phyloP scores from a whole-genome alignment of 176 grass and related monocot species.

The Zoysia pacifica region DNA sequence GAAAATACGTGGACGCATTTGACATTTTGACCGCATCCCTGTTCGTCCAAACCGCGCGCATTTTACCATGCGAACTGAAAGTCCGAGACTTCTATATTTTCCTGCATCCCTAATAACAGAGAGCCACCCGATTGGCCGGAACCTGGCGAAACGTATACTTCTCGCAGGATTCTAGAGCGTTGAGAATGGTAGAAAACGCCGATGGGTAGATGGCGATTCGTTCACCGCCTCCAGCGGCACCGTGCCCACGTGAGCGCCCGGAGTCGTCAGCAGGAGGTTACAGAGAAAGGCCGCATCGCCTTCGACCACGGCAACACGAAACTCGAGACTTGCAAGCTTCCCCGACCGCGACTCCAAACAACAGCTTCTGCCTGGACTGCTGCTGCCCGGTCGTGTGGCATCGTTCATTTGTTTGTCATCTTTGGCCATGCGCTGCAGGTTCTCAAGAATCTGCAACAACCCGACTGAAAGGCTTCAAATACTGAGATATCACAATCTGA shows the following conservation, averaged over 20 bases:
- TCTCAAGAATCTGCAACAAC: no score
- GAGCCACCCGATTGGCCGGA: background rate
- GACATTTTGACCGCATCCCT: background rate
- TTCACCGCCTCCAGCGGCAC: slow-evolving; percentile 29
- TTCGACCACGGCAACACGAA: slow-evolving; percentile 9
- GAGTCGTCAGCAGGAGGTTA: background rate
- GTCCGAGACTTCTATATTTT: background rate
- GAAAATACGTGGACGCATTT: background rate
- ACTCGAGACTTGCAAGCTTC: slow-evolving; percentile 14
- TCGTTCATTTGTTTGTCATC: background rate
- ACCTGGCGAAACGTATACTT: background rate
- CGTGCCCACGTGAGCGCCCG: background rate
- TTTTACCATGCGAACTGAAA: background rate
- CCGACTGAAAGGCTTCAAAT: no score
- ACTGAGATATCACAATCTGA: background rate
- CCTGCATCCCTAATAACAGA: background rate
- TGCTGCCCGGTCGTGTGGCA: background rate
- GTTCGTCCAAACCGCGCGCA: background rate
- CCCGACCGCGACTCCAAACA: background rate
- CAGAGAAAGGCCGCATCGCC: background rate
- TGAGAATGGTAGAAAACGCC: background rate
- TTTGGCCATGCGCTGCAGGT: background rate
- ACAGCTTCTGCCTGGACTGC: background rate
- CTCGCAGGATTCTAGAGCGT: background rate
- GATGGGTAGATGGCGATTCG: slow-evolving; percentile 19